phyloP scores from a whole-genome alignment of 805 yeast genomes.

The Yarrowia divulgata region DNA sequence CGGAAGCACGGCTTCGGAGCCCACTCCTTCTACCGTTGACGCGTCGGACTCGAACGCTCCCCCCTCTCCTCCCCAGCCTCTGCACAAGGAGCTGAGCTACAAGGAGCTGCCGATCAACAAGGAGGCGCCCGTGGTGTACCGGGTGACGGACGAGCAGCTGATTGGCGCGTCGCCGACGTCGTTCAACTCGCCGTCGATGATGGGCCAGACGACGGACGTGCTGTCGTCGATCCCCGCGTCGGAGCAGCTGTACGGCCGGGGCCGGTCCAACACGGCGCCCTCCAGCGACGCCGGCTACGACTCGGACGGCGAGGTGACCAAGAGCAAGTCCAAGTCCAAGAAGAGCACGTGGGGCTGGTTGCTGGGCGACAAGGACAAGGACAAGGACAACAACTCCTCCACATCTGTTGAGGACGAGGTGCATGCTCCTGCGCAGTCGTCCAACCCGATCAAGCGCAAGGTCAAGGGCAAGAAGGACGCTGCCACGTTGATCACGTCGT shows the following conservation, averaged over 20 bases:
- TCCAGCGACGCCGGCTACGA: slow-evolving; percentile 26
- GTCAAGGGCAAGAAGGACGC: slow-evolving; percentile 41
- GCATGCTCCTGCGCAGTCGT: slow-evolving; percentile 41
- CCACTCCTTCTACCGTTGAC: slow-evolving; percentile 1
- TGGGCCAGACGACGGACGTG: slow-evolving; percentile 36
- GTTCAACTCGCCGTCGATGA: slow-evolving; percentile 33
- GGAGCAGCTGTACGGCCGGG: slow-evolving; percentile 24
- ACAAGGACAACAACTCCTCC: slow-evolving; percentile 38
- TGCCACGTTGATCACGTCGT: slow-evolving; percentile 42
- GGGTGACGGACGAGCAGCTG: slow-evolving; percentile 30
- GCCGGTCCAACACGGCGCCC: slow-evolving; percentile 19
- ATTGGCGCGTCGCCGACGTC: slow-evolving; percentile 7
- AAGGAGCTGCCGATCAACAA: slow-evolving; percentile 39
- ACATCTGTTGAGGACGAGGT: slow-evolving; percentile 39
- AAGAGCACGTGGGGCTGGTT: slow-evolving; percentile 40
- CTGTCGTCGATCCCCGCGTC: slow-evolving; percentile 13
- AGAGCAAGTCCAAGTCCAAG: slow-evolving; percentile 23
- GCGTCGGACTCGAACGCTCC: not conserved
- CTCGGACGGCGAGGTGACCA: slow-evolving; percentile 28
- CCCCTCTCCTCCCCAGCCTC: slow-evolving; percentile 26
- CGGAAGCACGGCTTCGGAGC: slow-evolving; percentile 10
- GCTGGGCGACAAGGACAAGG: slow-evolving; percentile 38
- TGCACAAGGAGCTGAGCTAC: slow-evolving; percentile 36
- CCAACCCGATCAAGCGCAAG: slow-evolving; percentile 34
- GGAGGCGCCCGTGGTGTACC: slow-evolving; percentile 35